A percentile compares a stretch with the other conserved stretches of the same genome.
These are phyloP conservation scores for Mrakia frigida DNA, from an alignment of 768 basidiomycete genomes.

Conservation along the genomic window DNA sequence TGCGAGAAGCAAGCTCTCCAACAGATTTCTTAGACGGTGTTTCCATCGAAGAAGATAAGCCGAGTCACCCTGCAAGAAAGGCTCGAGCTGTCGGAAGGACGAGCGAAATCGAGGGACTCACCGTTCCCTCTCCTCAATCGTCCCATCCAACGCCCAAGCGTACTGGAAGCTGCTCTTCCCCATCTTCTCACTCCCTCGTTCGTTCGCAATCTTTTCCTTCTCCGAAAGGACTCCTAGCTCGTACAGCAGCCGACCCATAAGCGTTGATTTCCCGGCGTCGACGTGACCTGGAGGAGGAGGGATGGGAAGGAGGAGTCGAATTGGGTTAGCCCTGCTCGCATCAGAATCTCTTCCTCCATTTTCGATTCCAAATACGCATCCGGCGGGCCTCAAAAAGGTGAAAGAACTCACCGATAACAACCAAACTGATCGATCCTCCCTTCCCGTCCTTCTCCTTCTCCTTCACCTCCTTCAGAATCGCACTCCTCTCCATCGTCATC, in stretches of 20 bases:
- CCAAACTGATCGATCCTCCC: constrained; percentile 66
- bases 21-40: too few species aligned
- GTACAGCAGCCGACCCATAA: constrained; percentile 91
- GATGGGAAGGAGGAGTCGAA: background rate
- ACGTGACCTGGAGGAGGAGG: constrained; percentile 68
- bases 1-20: too few species aligned
- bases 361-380: too few species aligned
- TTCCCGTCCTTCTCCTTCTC: constrained; percentile 52
- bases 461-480: constrained; percentile 73
- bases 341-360: too few species aligned
- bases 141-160: constrained; percentile 96
- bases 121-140: constrained; percentile 88
- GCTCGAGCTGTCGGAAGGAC: background rate
- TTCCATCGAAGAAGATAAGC: too few species aligned
- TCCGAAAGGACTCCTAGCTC: constrained; percentile 85
- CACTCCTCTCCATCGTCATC: constrained; percentile 66
- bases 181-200: constrained; percentile 77
- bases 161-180: constrained; percentile 96
- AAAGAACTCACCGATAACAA: constrained; percentile 73
- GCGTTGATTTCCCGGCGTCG: constrained; percentile 95
- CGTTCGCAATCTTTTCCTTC: constrained; percentile 74
- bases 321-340: too few species aligned
- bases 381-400: background rate
- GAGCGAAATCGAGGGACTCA: constrained; percentile 43
- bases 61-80: too few species aligned